Conservation (phyloP, 441 rosid species). For the Pelargonium citronellum region DNA sequence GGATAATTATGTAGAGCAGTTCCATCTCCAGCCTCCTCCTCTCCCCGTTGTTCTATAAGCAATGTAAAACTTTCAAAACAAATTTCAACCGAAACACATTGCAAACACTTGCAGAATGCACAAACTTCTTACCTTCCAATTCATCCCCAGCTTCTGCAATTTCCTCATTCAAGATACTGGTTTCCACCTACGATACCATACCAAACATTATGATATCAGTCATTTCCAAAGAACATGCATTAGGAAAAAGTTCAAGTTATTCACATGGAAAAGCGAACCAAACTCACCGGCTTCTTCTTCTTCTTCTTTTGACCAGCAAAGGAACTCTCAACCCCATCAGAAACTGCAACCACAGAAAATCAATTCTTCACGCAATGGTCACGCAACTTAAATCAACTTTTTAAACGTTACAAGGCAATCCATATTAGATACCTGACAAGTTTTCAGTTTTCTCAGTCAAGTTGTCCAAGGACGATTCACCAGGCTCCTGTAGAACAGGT, state of each 20-base stretch:
- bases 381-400: not conserved
- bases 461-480: constrained; percentile 50
- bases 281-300: constrained; percentile 87
- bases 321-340: constrained; percentile 66
- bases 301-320: constrained; percentile 86
- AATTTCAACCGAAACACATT: not conserved
- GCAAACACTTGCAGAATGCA: not conserved
- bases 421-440: constrained; percentile 37
- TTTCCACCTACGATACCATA: constrained; percentile 48
- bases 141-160: constrained; percentile 46
- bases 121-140: constrained; percentile 43
- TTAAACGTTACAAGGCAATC: not conserved
- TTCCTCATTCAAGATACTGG: constrained; percentile 51
- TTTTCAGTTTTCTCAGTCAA: constrained; percentile 60
- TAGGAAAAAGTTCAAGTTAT: not conserved
- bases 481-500: constrained; percentile 42
- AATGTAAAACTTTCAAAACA: not conserved
- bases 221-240: too few species aligned
- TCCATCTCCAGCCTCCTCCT: constrained; percentile 51
- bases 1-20: constrained; percentile 42
- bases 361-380: not conserved
- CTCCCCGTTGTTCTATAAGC: constrained; percentile 38
- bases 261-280: not conserved
- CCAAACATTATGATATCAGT: constrained; percentile 5
- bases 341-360: constrained; percentile 35